These are phyloP conservation scores for Pleoardoris graminearum DNA, from an alignment of 2,329 filamentous ascomycete genomes.

Conservation along the genomic window DNA sequence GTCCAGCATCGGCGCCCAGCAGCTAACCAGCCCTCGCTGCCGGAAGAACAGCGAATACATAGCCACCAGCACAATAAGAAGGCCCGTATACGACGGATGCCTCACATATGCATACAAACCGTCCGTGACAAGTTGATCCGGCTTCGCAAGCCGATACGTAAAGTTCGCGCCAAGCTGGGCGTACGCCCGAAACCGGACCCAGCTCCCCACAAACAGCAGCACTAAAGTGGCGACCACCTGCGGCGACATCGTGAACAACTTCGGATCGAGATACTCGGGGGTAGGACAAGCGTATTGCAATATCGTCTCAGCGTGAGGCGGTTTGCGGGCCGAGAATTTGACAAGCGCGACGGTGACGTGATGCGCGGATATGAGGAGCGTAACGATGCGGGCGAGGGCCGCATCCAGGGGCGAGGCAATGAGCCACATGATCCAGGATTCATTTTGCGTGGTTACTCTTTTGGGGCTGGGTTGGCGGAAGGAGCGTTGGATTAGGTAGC, in stretches of 20 bases:
- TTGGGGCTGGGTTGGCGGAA: constrained; percentile 20
- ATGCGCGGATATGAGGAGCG: constrained; percentile 2
- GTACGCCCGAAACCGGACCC: constrained; percentile 48
- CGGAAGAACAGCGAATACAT: constrained; percentile 11
- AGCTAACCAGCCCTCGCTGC: constrained; percentile 22
- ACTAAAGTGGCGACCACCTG: not conserved
- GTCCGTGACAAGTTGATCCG: constrained; percentile 51
- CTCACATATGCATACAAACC: constrained; percentile 57
- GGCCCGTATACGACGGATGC: constrained; percentile 58
- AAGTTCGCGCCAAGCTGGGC: constrained; percentile 55
- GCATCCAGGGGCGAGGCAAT: constrained; percentile 10
- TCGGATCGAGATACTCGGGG: constrained; percentile 9
- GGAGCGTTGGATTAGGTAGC: constrained; percentile 16
- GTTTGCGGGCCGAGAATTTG: not conserved
- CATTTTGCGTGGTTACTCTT: constrained; percentile 6
- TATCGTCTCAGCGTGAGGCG: not conserved
- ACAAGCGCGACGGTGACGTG: constrained; percentile 11
- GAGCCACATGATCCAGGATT: constrained; percentile 16
- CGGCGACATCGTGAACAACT: constrained; percentile 12
- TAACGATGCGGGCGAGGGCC: constrained; percentile 8
- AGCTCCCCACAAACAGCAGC: constrained; percentile 12
- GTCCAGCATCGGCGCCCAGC: constrained; percentile 21
- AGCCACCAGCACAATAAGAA: constrained; percentile 41
- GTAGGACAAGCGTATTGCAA: constrained; percentile 9
- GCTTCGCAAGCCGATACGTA: constrained; percentile 56